A percentile compares a stretch with the other conserved stretches of the same genome.
Conservation (phyloP, 2,329 filamentous ascomycete genomes). For the Aspergillus fructus region DNA sequence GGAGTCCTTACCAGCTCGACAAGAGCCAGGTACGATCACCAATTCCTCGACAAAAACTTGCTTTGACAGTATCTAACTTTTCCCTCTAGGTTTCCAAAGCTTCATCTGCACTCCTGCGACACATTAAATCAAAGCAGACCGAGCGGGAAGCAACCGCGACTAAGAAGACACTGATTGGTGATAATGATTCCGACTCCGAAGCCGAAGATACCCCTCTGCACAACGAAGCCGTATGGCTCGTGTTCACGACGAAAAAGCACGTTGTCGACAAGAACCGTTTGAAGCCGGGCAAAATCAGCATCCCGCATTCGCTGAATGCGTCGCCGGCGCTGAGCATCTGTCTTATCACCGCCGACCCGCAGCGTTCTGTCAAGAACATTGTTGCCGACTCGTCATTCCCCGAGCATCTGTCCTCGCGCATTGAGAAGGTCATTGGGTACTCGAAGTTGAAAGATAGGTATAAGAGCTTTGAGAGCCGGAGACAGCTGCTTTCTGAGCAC, state of each 20-base stretch:
- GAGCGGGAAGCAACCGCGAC: conserved; percentile 49
- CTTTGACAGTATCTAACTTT: conserved; percentile 7
- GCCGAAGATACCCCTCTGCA: conserved; percentile 46
- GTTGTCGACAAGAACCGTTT: conserved; percentile 72
- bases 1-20: conserved; percentile 50
- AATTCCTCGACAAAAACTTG: background rate
- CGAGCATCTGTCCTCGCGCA: conserved; percentile 62
- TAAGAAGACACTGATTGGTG: conserved; percentile 56
- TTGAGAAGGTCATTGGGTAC: conserved; percentile 76
- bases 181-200: conserved; percentile 45
- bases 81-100: conserved; percentile 55
- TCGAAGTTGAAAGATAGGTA: conserved; percentile 86
- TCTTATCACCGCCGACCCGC: conserved; percentile 78
- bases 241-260: conserved; percentile 65
- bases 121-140: conserved; percentile 53
- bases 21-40: conserved; percentile 42
- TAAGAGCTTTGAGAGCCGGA: conserved; percentile 81
- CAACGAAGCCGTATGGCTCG: conserved; percentile 59
- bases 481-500: conserved; percentile 80
- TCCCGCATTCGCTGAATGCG: conserved; percentile 74
- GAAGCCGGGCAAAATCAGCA: conserved; percentile 77
- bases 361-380: conserved; percentile 87
- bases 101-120: conserved; percentile 57
- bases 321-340: conserved; percentile 70
- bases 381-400: conserved; percentile 73